Evolutionary conservation across 2,329 filamentous ascomycete genomes (phyloP).

Genomic region (Chalara sp.): DNA sequence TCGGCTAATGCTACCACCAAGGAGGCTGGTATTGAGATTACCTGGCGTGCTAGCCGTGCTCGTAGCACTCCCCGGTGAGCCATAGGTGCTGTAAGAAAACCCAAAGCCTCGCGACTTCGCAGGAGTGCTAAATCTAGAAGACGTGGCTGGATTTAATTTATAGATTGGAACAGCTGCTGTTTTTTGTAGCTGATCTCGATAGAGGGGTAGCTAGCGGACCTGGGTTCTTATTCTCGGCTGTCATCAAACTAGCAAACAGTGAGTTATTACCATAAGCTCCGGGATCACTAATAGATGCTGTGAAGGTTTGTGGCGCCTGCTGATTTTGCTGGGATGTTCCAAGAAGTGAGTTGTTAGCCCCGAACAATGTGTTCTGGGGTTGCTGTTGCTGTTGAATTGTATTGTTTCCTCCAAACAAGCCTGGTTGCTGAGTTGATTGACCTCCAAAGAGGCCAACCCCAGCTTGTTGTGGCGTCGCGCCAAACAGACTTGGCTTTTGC

Average conservation of each 20-base stretch:
- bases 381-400: slow-evolving; percentile 29
- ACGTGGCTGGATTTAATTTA: slow-evolving; percentile 76
- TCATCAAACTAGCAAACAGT: slow-evolving; percentile 69
- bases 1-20: slow-evolving; percentile 49
- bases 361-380: slow-evolving; percentile 50
- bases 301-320: slow-evolving; percentile 55
- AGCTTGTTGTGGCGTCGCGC: slow-evolving; percentile 31
- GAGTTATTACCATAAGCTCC: slow-evolving; percentile 86
- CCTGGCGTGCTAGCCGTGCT: slow-evolving; percentile 64
- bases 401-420: slow-evolving; percentile 30
- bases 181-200: slow-evolving; percentile 63
- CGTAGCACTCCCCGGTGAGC: slow-evolving; percentile 67
- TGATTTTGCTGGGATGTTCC: slow-evolving; percentile 40
- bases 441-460: slow-evolving; percentile 49
- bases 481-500: slow-evolving; percentile 50
- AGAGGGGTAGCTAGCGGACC: slow-evolving; percentile 90
- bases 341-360: slow-evolving; percentile 49
- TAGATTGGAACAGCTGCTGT: slow-evolving; percentile 79
- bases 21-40: slow-evolving; percentile 57
- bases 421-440: slow-evolving; percentile 17
- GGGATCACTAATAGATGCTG: slow-evolving; percentile 73
- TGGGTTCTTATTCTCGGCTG: slow-evolving; percentile 59
- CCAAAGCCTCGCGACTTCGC: slow-evolving; percentile 76
- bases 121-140: slow-evolving; percentile 74
- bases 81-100: slow-evolving; percentile 89